Evolutionary conservation across 2,329 filamentous ascomycete species (phyloP).

Genomic region (Trichoderma harzianum): DNA sequence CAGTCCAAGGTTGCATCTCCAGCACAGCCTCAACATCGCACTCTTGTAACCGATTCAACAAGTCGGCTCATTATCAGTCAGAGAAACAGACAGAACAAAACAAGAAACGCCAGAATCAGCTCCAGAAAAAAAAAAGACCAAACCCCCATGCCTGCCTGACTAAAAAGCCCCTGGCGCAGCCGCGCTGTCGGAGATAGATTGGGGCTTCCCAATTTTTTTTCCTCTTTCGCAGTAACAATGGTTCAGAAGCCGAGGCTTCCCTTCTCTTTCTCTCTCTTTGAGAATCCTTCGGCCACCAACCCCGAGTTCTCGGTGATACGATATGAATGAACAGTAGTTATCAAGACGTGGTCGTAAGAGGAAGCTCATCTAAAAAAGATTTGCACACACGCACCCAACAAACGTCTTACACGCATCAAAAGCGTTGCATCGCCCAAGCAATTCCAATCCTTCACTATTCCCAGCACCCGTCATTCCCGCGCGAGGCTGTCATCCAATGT

Average conservation of each 20-base stretch:
- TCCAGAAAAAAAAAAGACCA: background rate
- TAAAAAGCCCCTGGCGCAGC: background rate
- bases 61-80: background rate
- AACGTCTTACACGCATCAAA: slow-evolving; percentile 9
- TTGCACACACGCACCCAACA: background rate
- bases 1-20: background rate
- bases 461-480: background rate
- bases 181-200: slow-evolving; percentile 12
- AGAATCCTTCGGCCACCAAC: background rate
- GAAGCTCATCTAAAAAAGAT: background rate
- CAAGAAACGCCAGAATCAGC: background rate
- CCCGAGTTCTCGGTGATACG: background rate
- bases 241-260: background rate
- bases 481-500: background rate
- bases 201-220: background rate
- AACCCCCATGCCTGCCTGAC: background rate
- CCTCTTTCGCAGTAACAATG: background rate
- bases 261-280: background rate
- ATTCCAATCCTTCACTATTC: background rate
- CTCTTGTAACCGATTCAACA: background rate
- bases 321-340: background rate
- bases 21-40: background rate
- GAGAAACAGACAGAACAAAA: background rate
- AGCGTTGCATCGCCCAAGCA: background rate
- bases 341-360: background rate